Conservation (phyloP, 2,329 filamentous ascomycete genomes). For the Allantophomopsis cytisporea region DNA sequence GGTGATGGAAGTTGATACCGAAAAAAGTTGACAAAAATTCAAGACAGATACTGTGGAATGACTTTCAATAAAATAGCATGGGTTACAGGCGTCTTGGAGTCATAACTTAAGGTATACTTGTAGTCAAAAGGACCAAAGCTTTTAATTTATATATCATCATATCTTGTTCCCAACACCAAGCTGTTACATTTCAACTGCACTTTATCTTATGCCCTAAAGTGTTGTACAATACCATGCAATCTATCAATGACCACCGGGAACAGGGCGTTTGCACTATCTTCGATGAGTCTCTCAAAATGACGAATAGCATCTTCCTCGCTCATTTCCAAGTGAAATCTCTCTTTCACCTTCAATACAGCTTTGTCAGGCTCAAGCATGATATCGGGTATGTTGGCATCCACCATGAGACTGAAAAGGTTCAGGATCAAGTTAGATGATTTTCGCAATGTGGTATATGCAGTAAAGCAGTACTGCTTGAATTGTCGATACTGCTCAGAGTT, state of each 20-base stretch:
- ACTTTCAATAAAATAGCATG: too few relatives aligned
- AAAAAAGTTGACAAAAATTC: too few relatives aligned
- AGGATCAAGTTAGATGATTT: conserved; percentile 86
- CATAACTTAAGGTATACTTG: too few relatives aligned
- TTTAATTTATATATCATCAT: too few relatives aligned
- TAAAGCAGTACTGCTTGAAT: conserved; percentile 94
- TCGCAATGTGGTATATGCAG: conserved; percentile 80
- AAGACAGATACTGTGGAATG: too few relatives aligned
- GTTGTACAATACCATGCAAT: conserved; percentile 86
- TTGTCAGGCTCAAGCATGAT: conserved; percentile 88
- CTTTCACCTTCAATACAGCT: conserved; percentile 87
- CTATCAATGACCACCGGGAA: conserved; percentile 92
- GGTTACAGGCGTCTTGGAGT: too few relatives aligned
- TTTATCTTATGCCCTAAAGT: conserved; percentile 53
- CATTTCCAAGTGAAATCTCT: conserved; percentile 84
- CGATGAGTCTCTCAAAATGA: conserved; percentile 79
- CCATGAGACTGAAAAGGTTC: conserved; percentile 93
- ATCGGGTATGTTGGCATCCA: conserved; percentile 93
- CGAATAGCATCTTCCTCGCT: conserved; percentile 85
- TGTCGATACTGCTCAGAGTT: conserved; percentile 68
- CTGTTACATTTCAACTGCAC: too few relatives aligned
- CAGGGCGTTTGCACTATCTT: conserved; percentile 78
- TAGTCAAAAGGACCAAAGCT: too few relatives aligned
- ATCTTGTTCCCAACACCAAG: too few relatives aligned
- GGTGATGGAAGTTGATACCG: conserved; percentile 2